Base-by-base conservation (phyloP, 495 filamentous ascomycete species). In the Viridothelium virens region DNA sequence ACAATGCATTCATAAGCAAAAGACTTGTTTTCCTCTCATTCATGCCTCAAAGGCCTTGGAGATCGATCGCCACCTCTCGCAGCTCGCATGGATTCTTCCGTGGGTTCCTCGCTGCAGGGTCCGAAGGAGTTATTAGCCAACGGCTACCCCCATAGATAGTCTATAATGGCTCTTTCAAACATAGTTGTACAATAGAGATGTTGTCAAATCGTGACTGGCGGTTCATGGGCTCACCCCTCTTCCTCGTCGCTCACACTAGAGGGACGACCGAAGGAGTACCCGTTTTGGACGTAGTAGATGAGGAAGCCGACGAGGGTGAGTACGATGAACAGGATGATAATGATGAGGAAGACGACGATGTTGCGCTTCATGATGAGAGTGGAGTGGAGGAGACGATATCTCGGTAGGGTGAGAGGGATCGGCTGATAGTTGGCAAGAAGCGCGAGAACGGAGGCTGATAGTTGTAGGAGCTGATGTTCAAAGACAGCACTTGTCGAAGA, bases 331-430 rank as follows among this genome's bases (percentile, higher is more conserved):
- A 78, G 75, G 73, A 78, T 72, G 65, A 78, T 72, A 71, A 78
- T 72, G 72, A 78, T 78, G 65, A 78, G 67, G 70, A 77, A 77
- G 70, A 78, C 76, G 75, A 77, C 76, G 65, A 78, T 71, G 74
- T 78, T 78, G 70, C 75, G 73, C 70, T 77, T 73, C 76, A 78
- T 78, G 39, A 63, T 74, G 53, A 7, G 31, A 18, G 25, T 1
- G 25, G 53, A 9, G 53, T 59, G 2, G 53, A 34, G 31, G 31
- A 31, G n/a, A 34, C 53, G 31, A 7, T 36, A 16, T 7, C 9
- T 16, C 18, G 48, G 5, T 25, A 5, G 11, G 5, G 48, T 16
- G 12, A 36, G 31, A 34, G 31, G 31, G 1, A 0, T 59, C 6
- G 2, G 53, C 6, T 36, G 31, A 36, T 59, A 31, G 18, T 14